Evolutionary conservation across 169 alveolate species (phyloP).

Genomic region (Plasmodium cynomolgi): DNA sequence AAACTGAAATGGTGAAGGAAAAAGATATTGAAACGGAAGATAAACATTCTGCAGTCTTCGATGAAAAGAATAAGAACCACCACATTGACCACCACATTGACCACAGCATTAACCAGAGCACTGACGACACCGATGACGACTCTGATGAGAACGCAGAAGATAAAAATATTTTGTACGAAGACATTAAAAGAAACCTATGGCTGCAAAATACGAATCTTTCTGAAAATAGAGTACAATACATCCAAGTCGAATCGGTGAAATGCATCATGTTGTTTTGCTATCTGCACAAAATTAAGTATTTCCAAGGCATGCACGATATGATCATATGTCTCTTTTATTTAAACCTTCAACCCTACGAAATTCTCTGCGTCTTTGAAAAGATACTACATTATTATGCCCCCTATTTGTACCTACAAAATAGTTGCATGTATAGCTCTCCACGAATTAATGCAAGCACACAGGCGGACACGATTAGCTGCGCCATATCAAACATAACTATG

Average conservation of each 20-base stretch:
- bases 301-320: slow-evolving; percentile 75
- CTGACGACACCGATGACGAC: neutral
- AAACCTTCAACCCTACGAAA: slow-evolving; percentile 57
- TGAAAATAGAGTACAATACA: slow-evolving; percentile 25
- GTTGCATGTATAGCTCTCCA: neutral
- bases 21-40: neutral
- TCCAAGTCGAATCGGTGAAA: slow-evolving; percentile 39
- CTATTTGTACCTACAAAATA: slow-evolving; percentile 33
- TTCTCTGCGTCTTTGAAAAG: slow-evolving; percentile 69
- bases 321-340: slow-evolving; percentile 64
- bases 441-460: neutral
- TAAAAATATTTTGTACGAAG: slow-evolving; percentile 46
- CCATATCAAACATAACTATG: slow-evolving; percentile 27
- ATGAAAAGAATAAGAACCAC: neutral
- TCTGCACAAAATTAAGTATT: slow-evolving; percentile 41
- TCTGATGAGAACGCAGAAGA: slow-evolving; percentile 1
- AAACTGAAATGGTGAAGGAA: neutral
- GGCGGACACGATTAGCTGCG: neutral
- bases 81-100: neutral
- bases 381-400: slow-evolving; percentile 71
- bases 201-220: slow-evolving; percentile 24
- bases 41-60: neutral
- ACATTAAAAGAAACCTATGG: slow-evolving; percentile 67
- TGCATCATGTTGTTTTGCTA: slow-evolving; percentile 59
- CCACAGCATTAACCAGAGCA: neutral